These are phyloP conservation scores for Didymella sp. DNA, from an alignment of 2,329 filamentous ascomycete genomes.

Conservation along the genomic window DNA sequence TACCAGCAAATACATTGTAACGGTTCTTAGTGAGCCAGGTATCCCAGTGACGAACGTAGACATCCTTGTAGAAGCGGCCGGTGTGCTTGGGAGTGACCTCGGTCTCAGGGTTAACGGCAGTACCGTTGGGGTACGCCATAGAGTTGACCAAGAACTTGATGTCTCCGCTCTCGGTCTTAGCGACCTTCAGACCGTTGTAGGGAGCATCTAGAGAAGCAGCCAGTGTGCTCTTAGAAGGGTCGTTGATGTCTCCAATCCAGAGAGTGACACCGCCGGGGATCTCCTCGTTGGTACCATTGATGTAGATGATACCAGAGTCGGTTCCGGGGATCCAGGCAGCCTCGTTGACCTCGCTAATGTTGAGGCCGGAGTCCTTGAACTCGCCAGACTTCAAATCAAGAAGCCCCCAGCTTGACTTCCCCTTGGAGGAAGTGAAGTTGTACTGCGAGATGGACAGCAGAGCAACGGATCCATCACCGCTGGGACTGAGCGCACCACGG, in stretches of 20 bases:
- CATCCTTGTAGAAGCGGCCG: conserved; percentile 73
- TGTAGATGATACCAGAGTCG: conserved; percentile 65
- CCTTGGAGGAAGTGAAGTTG: conserved; percentile 75
- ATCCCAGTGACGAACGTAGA: conserved; percentile 86
- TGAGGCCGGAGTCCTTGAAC: conserved; percentile 42
- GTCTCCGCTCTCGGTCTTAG: conserved; percentile 48
- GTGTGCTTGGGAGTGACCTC: conserved; percentile 66
- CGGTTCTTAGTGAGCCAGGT: conserved; percentile 72
- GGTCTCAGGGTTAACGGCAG: conserved; percentile 70
- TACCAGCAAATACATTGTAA: conserved; percentile 76
- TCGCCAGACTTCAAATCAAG: conserved; percentile 45
- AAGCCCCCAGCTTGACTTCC: conserved; percentile 61
- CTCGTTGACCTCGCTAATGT: conserved; percentile 44
- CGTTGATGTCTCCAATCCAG: conserved; percentile 45
- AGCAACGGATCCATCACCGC: conserved; percentile 67
- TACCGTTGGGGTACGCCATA: conserved; percentile 71
- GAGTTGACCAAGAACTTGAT: conserved; percentile 61
- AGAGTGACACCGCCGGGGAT: conserved; percentile 45
- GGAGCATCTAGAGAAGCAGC: conserved; percentile 55
- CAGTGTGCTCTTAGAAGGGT: conserved; percentile 37
- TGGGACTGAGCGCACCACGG: conserved; percentile 71
- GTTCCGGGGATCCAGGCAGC: conserved; percentile 45
- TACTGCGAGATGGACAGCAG: conserved; percentile 77
- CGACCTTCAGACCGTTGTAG: conserved; percentile 59
- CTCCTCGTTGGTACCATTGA: conserved; percentile 68